Conservation (phyloP, 805 yeast species). For the Metschnikowia noctiluminum region DNA sequence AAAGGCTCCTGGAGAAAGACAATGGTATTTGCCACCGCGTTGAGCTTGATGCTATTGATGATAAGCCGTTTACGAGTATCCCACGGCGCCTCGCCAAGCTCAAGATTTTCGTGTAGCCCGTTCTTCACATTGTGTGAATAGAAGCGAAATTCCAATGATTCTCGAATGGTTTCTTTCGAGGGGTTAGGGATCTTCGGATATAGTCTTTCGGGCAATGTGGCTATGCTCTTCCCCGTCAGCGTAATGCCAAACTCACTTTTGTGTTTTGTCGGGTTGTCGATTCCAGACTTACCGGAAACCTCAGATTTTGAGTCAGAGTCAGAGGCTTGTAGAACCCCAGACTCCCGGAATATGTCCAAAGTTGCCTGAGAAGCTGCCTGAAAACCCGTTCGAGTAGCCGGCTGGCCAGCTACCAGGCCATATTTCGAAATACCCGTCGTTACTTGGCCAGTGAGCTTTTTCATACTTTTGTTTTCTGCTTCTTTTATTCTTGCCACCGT, state of each 20-base stretch:
- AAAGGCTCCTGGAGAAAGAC: constrained; percentile 20
- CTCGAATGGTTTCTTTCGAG: constrained; percentile 6
- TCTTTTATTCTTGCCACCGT: neutral
- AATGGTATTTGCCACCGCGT: constrained; percentile 19
- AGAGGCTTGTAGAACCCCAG: no score
- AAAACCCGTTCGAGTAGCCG: no score
- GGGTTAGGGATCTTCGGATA: constrained; percentile 18
- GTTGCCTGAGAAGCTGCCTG: no score
- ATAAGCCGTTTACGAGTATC: constrained; percentile 17
- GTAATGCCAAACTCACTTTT: constrained; percentile 6
- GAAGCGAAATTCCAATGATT: constrained; percentile 26
- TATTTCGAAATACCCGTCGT: neutral
- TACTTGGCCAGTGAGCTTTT: neutral
- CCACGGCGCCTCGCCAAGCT: constrained; percentile 29
- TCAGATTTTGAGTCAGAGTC: no score
- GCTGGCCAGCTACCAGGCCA: no score
- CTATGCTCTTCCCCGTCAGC: neutral
- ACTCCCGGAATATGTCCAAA: no score
- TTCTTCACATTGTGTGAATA: constrained; percentile 36
- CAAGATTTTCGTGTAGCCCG: constrained; percentile 24
- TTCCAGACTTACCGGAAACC: neutral
- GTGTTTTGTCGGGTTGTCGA: neutral
- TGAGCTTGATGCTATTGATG: constrained; percentile 17
- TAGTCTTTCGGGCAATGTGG: neutral
- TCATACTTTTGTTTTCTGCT: neutral